Percentiles rank a stretch among this genome's conserved stretches.
Conservation (phyloP, 495 filamentous ascomycete genomes). For the Glutinoglossum americanum region DNA sequence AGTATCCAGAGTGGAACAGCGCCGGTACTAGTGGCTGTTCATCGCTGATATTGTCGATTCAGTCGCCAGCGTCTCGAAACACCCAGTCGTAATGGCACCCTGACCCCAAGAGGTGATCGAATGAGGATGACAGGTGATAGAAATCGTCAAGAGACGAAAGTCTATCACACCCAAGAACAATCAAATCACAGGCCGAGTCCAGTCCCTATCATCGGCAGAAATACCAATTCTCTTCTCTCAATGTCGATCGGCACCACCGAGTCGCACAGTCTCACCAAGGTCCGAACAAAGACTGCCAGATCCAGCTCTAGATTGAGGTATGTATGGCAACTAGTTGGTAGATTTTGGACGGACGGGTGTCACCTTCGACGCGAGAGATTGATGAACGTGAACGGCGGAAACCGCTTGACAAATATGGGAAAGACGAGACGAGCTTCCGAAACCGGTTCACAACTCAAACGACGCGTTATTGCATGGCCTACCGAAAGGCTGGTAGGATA, state of each 20-base stretch:
- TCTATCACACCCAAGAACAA: background rate
- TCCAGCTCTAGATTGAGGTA: background rate
- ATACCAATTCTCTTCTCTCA: background rate
- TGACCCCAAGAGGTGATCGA: background rate
- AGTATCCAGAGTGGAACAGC: background rate
- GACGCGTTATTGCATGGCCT: background rate
- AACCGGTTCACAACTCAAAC: background rate
- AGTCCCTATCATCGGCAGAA: background rate
- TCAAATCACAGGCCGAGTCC: background rate
- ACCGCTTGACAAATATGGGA: background rate
- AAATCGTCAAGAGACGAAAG: background rate
- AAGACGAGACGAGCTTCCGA: background rate
- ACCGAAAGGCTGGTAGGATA: background rate
- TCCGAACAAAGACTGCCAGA: background rate
- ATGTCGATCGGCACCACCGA: background rate
- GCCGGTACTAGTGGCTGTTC: background rate
- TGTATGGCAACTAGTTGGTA: background rate
- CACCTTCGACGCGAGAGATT: background rate
- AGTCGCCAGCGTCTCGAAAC: background rate
- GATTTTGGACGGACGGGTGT: background rate
- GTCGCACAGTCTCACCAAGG: background rate
- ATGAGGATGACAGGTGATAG: background rate
- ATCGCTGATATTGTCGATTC: background rate
- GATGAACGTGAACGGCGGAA: background rate
- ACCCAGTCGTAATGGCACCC: background rate